Evolutionary conservation across 352 stramenopile genomes (phyloP).

Genomic region (Phytophthora agathidicida): DNA sequence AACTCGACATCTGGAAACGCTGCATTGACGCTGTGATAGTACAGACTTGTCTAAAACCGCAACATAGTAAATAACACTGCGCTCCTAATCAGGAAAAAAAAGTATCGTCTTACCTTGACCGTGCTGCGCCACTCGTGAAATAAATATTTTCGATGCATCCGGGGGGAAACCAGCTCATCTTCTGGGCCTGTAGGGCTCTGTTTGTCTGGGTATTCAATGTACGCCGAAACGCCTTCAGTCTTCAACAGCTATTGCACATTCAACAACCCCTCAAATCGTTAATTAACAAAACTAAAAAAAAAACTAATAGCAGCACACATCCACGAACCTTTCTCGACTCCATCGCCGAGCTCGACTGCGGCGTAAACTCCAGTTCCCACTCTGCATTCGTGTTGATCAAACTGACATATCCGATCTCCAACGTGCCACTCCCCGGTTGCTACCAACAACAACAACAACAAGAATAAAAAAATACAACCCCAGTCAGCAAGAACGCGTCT

Average conservation of each 20-base stretch:
- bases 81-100: neutral
- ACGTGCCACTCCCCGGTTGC: conserved; percentile 66
- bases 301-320: neutral
- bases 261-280: too few species aligned
- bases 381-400: conserved; percentile 81
- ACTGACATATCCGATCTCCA: conserved; percentile 68
- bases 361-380: conserved; percentile 79
- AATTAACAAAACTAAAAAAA: conserved; percentile 2
- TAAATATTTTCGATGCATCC: conserved; percentile 67
- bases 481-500: neutral
- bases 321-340: conserved; percentile 76
- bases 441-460: conserved; percentile 27
- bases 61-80: neutral
- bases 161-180: neutral
- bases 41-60: conserved; percentile 55
- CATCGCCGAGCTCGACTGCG: conserved; percentile 76
- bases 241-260: conserved; percentile 62
- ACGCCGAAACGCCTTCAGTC: conserved; percentile 68
- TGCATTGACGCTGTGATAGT: conserved; percentile 80
- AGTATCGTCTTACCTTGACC: conserved; percentile 56
- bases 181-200: neutral
- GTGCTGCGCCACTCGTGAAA: conserved; percentile 86
- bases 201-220: conserved; percentile 67
- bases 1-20: conserved; percentile 85
- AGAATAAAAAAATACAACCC: neutral